Base-by-base conservation (phyloP, 192 early-diverging fungal species). In the Geranomyces variabilis region DNA sequence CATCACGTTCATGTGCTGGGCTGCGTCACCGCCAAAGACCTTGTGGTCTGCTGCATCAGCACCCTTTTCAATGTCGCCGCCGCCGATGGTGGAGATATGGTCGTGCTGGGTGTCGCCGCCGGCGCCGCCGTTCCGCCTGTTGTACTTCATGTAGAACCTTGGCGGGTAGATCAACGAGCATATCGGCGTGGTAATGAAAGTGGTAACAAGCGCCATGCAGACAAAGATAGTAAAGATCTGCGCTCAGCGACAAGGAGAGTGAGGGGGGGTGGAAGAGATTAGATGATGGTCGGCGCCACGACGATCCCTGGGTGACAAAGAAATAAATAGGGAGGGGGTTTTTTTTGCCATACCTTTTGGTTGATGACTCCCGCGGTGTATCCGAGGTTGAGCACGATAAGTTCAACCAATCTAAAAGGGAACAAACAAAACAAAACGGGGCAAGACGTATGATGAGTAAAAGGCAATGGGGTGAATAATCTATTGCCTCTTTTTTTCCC, bases 311-410 rank as follows among this genome's bases (percentile, higher is more conserved):
- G n/a, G n/a, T n/a, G n/a, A n/a, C n/a, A n/a, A n/a, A n/a, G n/a
- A n/a, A n/a, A n/a, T n/a, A n/a, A n/a, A n/a, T n/a, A n/a, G n/a
- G n/a, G n/a, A n/a, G n/a, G n/a, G n/a, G n/a, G n/a, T n/a, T n/a
- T n/a, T n/a, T n/a, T n/a, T n/a, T n/a, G n/a, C n/a, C n/a, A n/a
- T 41, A 41, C 36, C 24, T 75, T 70, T 57, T 44, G 73, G 87
- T 90, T 89, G 58, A 98, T 90, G 24, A 97, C 92, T 9, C 87
- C 87, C 0, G 94, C 92, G 43, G 92, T 80, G 67, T 91, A 82
- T 13, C 96, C 95, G 66, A 98, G 88, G 79, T 98, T 98, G 9
- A 98, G 86, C 33, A 98, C 94, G 66, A 97, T 96, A 8, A 98
- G 82, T 76, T 98, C 96, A 22, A 98, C 93, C 30, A 98, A 83